These are phyloP conservation scores for Trichosanthes cucumerina DNA, from an alignment of 306 rosid species.

Conservation along the genomic window DNA sequence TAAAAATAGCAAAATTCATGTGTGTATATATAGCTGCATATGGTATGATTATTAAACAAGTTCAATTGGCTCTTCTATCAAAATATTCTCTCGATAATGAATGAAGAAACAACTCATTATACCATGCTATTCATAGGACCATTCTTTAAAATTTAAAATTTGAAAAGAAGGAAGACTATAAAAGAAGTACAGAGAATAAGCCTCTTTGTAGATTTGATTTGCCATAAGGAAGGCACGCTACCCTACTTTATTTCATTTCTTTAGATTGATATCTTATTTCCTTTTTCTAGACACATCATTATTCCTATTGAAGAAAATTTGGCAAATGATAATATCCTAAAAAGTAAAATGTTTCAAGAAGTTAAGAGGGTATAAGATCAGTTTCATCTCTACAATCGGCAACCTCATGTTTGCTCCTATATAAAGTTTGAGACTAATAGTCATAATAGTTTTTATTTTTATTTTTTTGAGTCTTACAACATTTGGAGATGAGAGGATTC, in stretches of 20 bases:
- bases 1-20: not conserved
- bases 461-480: too few relatives aligned
- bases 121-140: not conserved
- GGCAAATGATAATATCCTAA: not conserved
- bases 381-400: not conserved
- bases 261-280: not conserved
- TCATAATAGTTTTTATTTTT: too few relatives aligned
- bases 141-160: not conserved
- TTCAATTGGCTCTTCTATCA: not conserved
- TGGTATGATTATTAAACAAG: not conserved
- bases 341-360: not conserved
- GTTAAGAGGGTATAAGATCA: not conserved
- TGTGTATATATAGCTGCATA: not conserved
- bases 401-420: not conserved
- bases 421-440: not conserved
- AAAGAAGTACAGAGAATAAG: not conserved
- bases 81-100: not conserved
- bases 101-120: not conserved
- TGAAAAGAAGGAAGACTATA: not conserved
- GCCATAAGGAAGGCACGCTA: not conserved
- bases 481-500: too few relatives aligned
- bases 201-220: constrained; percentile 4
- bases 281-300: not conserved
- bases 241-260: not conserved
- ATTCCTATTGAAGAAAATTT: not conserved